Base-by-base conservation (phyloP, 345 rosid species). In the Passiflora organensis region DNA sequence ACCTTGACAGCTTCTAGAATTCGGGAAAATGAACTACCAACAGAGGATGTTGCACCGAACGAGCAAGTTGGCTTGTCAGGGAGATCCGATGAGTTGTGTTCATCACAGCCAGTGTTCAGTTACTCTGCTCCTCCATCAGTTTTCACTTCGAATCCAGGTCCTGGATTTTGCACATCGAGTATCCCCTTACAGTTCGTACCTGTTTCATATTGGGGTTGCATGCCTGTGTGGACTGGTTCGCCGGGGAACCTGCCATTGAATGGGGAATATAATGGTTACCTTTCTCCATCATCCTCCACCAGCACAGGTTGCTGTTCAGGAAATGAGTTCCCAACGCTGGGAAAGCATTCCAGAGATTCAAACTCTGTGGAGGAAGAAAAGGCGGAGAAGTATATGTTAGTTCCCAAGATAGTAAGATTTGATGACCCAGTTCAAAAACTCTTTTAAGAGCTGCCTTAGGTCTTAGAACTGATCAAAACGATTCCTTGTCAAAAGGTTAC, bases 341-440 rank as follows among this genome's bases (percentile, higher is more conserved):
- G 96, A 6, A 91, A 91, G 68, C 97, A 79, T 63, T 65, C 70
- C 3, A 80, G 96, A 68, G 96, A 91, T 25, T 65, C 56, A 4
- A 74, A 72, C 60, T 32, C 47, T 54, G 56, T 55, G n/a, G 80
- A 66, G 39, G 75, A 71, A 53, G 78, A 60, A 41, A 76, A 65
- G 21, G 65, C 71, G 39, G 82, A 78, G 12, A 80, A 70, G 52
- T 56, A 74, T 14, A 68, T 87, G 34, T 55, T 83, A 54, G 84
- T 78, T 46, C 89, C 97, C 0, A 91, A 85, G 59, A 83, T 90
- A 1, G 51, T 83, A 60, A 76, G 97, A 59, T 76, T 87, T 49
- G 87, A 79, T 53, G 95, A 85, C 55, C 84, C 88, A 83, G 89
- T 14, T 85, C 91, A 23, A 91, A 78, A 72, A 85, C 87, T 72